These are phyloP conservation scores for Kernera saxatilis DNA, from an alignment of 345 rosid species.

Conservation along the genomic window DNA sequence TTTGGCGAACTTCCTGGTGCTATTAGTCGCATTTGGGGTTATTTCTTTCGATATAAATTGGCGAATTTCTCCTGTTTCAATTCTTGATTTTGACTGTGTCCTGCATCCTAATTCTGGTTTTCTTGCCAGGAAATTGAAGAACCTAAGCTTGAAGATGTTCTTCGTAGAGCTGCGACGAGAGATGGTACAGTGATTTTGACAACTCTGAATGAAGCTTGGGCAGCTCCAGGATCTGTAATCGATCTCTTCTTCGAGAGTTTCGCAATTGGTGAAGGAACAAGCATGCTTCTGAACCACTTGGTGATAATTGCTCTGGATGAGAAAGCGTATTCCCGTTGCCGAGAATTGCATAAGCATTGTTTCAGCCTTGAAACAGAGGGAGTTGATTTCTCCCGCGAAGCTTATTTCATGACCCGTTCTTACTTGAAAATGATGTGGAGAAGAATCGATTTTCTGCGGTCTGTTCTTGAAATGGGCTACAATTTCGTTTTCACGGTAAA, in stretches of 20 bases:
- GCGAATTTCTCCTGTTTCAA: background rate
- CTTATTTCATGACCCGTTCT: constrained; percentile 71
- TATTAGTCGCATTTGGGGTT: background rate
- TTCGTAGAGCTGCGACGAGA: constrained; percentile 53
- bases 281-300: constrained; percentile 54
- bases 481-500: constrained; percentile 84
- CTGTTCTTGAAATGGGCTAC: constrained; percentile 85
- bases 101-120: background rate
- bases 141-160: constrained; percentile 48
- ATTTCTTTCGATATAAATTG: background rate
- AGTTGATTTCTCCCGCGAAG: constrained; percentile 64
- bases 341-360: constrained; percentile 53
- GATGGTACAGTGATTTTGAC: constrained; percentile 69
- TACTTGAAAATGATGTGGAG: constrained; percentile 97
- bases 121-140: constrained; percentile 20
- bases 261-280: constrained; percentile 53
- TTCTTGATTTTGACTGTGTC: background rate
- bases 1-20: background rate
- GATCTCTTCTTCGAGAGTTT: constrained; percentile 86
- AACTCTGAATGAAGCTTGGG: constrained; percentile 86
- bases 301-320: constrained; percentile 74
- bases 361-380: constrained; percentile 62
- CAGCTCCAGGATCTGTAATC: constrained; percentile 51
- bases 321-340: constrained; percentile 60
- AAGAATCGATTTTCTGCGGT: constrained; percentile 64